Conservation (phyloP, 805 yeast genomes). For the Saturnispora mendoncae region DNA sequence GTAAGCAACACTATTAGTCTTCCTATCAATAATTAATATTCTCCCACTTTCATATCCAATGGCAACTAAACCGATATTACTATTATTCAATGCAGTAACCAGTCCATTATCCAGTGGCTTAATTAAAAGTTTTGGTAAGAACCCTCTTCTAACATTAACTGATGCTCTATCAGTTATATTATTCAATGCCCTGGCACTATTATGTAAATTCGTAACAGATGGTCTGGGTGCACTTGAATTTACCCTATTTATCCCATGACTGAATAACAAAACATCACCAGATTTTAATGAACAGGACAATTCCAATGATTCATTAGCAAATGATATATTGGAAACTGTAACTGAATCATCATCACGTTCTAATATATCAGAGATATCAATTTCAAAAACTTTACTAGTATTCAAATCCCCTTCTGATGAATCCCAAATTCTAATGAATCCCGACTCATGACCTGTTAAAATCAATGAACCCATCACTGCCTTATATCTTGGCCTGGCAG, state of each 20-base stretch:
- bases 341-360: conserved; percentile 34
- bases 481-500: conserved; percentile 42
- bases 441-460: conserved; percentile 82
- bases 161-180: conserved; percentile 51
- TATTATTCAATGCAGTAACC: conserved; percentile 56
- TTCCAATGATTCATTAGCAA: conserved; percentile 72
- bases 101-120: conserved; percentile 33
- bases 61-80: conserved; percentile 77
- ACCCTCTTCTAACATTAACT: conserved; percentile 44
- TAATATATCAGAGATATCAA: conserved; percentile 44
- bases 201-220: conserved; percentile 6
- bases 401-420: conserved; percentile 67
- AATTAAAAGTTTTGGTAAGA: conserved; percentile 46
- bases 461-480: conserved; percentile 49
- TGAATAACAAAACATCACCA: conserved; percentile 71
- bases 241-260: conserved; percentile 3
- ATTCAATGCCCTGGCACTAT: conserved; percentile 19
- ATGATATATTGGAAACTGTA: conserved; percentile 51
- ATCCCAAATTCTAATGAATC: conserved; percentile 77
- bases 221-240: background rate
- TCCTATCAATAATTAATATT: conserved; percentile 62
- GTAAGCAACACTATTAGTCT: conserved; percentile 52
- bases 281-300: conserved; percentile 55
- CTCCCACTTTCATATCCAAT: conserved; percentile 73
- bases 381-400: conserved; percentile 50